Evolutionary conservation across 208 protist genomes (phyloP).

Genomic region (Acanthamoeba sp.): DNA sequence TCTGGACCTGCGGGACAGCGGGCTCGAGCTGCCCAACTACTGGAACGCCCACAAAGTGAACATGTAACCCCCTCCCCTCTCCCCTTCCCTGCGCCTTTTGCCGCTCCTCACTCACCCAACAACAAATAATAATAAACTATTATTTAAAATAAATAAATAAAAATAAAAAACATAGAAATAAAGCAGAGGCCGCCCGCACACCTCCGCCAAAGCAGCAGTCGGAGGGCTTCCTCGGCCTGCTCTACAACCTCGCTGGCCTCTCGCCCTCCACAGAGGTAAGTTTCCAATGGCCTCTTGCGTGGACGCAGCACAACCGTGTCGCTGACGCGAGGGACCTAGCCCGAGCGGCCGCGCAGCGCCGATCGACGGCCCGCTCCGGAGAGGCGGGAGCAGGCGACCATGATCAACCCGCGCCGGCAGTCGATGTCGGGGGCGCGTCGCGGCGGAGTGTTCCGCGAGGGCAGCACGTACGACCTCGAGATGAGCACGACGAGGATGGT

Average conservation of each 20-base stretch:
- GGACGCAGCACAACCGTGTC: too few species aligned
- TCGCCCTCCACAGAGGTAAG: neutral
- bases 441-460: neutral
- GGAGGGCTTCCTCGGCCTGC: conserved; percentile 3
- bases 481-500: neutral
- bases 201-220: conserved; percentile 25
- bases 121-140: too few species aligned
- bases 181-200: neutral
- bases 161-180: too few species aligned
- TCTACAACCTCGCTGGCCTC: neutral
- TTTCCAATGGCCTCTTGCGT: too few species aligned
- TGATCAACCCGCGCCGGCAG: neutral
- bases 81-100: neutral
- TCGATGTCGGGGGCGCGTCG: neutral
- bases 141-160: too few species aligned
- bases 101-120: too few species aligned
- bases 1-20: conserved; percentile 35
- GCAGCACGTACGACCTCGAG: neutral
- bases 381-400: neutral
- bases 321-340: too few species aligned
- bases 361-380: neutral
- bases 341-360: neutral
- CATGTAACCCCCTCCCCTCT: neutral
- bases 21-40: conserved; percentile 18
- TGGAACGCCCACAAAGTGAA: conserved; percentile 38